Percentiles rank a stretch among this genome's conserved stretches.
phyloP scores from a whole-genome alignment of 495 filamentous ascomycete species.

The Staphylotrichum longicolle region DNA sequence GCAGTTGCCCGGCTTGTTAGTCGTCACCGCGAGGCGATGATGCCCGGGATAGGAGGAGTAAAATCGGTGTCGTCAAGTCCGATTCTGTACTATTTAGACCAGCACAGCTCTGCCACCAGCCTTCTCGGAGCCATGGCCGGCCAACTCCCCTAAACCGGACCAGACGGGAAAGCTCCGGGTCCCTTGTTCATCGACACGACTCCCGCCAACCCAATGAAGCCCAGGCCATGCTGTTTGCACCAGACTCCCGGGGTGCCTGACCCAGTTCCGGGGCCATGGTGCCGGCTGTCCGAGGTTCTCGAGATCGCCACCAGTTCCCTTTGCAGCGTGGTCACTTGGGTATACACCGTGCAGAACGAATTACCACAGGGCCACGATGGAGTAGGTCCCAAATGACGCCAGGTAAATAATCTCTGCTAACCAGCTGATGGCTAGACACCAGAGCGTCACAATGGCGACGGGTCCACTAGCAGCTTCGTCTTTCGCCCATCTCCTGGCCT shows the following conservation, averaged over 20 bases:
- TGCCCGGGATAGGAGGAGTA: background rate
- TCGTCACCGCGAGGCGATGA: slow-evolving; percentile 2
- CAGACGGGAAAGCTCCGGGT: background rate
- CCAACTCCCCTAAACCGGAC: slow-evolving; percentile 1
- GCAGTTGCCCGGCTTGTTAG: slow-evolving; percentile 13
- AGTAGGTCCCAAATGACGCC: slow-evolving; percentile 18
- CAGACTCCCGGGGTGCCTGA: background rate
- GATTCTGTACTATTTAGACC: no score
- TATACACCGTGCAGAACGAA: slow-evolving; percentile 26
- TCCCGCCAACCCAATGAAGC: slow-evolving; percentile 19
- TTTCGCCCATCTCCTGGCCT: slow-evolving; percentile 36
- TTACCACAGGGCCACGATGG: background rate
- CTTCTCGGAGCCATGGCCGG: slow-evolving; percentile 4
- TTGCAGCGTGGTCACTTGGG: slow-evolving; percentile 32
- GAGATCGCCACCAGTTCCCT: slow-evolving; percentile 25
- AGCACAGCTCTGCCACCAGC: no score
- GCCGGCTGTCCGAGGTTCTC: slow-evolving; percentile 15
- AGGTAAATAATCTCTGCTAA: slow-evolving; percentile 1
- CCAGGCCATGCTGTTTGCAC: slow-evolving; percentile 18
- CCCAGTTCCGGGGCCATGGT: background rate
- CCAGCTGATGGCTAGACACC: slow-evolving; percentile 7
- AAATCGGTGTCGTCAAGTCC: background rate
- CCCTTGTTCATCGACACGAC: background rate
- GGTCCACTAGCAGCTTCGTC: slow-evolving; percentile 20
- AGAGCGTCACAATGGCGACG: slow-evolving; percentile 6